Percentiles rank a stretch among this genome's conserved stretches.
phyloP scores from a whole-genome alignment of 2,329 filamentous ascomycete genomes.

The Amauroascus verrucosus region DNA sequence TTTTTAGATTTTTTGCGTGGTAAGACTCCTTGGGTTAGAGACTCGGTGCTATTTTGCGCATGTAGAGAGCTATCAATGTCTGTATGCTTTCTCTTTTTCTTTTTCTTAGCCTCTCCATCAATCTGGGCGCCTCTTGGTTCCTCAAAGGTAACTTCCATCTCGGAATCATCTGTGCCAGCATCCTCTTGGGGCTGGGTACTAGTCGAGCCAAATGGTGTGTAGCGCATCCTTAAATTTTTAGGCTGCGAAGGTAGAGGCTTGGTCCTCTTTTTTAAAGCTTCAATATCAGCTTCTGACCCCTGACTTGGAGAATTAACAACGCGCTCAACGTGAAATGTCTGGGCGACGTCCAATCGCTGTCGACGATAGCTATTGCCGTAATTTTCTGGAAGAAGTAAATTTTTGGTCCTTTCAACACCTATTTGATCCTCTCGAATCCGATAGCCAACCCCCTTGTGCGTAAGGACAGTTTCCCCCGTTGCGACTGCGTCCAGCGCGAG shows the following conservation, averaged over 20 bases:
- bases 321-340: conserved; percentile 20
- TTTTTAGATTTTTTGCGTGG: conserved; percentile 36
- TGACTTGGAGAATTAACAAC: conserved; percentile 12
- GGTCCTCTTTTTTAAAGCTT: conserved; percentile 18
- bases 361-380: conserved; percentile 28
- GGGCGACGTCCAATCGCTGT: conserved; percentile 15
- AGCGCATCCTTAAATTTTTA: conserved; percentile 37
- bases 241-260: conserved; percentile 34
- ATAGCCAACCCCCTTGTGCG: conserved; percentile 35
- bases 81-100: conserved; percentile 20
- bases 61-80: not conserved
- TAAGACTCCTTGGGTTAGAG: conserved; percentile 9
- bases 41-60: conserved; percentile 14
- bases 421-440: conserved; percentile 30
- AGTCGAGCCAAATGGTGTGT: conserved; percentile 34
- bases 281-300: not conserved
- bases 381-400: conserved; percentile 30
- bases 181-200: conserved; percentile 27
- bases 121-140: conserved; percentile 20
- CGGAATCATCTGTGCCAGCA: conserved; percentile 31
- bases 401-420: conserved; percentile 24
- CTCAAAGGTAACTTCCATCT: conserved; percentile 28
- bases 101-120: conserved; percentile 31
- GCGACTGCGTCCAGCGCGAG: conserved; percentile 34
- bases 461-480: conserved; percentile 34